Conservation (phyloP, 768 basidiomycete species). For the Leccinum uliginosum region DNA sequence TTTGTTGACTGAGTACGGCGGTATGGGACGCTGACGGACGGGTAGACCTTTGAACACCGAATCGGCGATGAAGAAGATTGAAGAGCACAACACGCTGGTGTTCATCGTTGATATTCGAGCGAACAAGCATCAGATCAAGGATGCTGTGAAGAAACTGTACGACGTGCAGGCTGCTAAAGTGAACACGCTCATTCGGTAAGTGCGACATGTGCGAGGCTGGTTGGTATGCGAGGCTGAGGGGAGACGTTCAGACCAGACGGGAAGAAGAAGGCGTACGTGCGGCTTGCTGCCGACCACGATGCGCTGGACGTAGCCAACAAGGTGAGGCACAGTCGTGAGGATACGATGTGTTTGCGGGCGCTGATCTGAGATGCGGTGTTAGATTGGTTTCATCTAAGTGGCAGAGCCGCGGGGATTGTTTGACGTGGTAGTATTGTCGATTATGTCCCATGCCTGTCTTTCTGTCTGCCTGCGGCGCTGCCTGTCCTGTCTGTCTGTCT, state of each 20-base stretch:
- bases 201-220: neutral
- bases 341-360: neutral
- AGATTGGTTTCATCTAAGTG: conserved; percentile 89
- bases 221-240: neutral
- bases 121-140: conserved; percentile 99
- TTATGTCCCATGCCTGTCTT: neutral
- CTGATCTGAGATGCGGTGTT: conserved; percentile 1
- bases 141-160: conserved; percentile 98
- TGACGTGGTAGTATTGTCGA: neutral
- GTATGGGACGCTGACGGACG: neutral
- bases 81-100: conserved; percentile 98
- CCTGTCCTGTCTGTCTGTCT: neutral
- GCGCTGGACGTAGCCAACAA: conserved; percentile 97
- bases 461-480: too few relatives aligned
- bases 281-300: conserved; percentile 92
- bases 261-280: conserved; percentile 99
- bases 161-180: conserved; percentile 94
- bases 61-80: conserved; percentile 99
- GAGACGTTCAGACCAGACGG: conserved; percentile 76
- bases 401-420: neutral
- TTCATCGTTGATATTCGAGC: conserved; percentile 94
- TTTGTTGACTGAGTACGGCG: neutral
- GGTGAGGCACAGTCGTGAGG: conserved; percentile 39
- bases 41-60: conserved; percentile 87
- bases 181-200: conserved; percentile 96